Evolutionary conservation across 169 alveolate genomes (phyloP).

Genomic region (Cryptosporidium meleagridis): DNA sequence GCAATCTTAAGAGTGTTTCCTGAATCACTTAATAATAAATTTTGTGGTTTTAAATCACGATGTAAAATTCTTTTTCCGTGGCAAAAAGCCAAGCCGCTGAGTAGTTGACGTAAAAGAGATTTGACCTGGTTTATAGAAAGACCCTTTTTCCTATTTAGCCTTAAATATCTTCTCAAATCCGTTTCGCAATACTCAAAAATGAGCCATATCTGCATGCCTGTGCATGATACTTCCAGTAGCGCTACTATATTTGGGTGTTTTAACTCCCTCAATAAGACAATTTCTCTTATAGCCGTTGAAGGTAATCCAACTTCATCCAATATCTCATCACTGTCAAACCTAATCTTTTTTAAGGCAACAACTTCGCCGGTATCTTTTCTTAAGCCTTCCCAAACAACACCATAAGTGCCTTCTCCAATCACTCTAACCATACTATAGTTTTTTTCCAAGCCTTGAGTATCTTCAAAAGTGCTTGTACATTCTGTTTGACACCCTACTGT

Average conservation of each 20-base stretch:
- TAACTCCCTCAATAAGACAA: constrained; percentile 85
- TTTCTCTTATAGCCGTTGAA: constrained; percentile 89
- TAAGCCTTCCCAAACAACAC: constrained; percentile 86
- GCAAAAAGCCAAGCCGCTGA: constrained; percentile 86
- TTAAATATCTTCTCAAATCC: constrained; percentile 78
- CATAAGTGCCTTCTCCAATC: constrained; percentile 88
- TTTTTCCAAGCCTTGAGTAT: constrained; percentile 41
- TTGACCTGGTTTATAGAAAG: constrained; percentile 77
- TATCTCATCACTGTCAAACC: constrained; percentile 82
- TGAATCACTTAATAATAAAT: constrained; percentile 83
- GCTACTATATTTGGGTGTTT: constrained; percentile 89
- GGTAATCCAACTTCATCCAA: constrained; percentile 92
- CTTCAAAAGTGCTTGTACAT: constrained; percentile 61
- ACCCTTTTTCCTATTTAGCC: constrained; percentile 79
- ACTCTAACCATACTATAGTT: constrained; percentile 68
- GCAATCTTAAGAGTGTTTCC: constrained; percentile 77
- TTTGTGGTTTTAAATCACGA: constrained; percentile 91
- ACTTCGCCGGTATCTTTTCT: constrained; percentile 83
- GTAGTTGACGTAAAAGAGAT: constrained; percentile 83
- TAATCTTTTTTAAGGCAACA: constrained; percentile 81
- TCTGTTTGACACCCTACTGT: constrained; percentile 71
- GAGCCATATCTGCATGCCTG: constrained; percentile 76
- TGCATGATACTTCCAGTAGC: constrained; percentile 69
- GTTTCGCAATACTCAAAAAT: constrained; percentile 80
- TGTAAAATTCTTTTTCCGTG: constrained; percentile 90